Evolutionary conservation across 179 eudicot species (phyloP), one percentile per base, ranked within the genome.

Genomic region (Corrigiola litoralis): DNA sequence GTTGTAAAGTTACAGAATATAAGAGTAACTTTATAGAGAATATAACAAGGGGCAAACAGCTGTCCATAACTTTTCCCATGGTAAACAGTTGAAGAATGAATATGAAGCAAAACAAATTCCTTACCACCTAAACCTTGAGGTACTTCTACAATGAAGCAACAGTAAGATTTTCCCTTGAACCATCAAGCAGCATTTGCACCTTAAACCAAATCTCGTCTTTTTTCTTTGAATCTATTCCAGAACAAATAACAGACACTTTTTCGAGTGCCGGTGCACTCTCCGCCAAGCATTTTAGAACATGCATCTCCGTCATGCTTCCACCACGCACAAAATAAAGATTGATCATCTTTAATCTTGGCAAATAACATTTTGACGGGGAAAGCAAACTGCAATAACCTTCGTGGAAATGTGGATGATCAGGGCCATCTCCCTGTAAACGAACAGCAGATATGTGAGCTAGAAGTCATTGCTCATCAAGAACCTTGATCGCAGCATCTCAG

Each of bases 271-370:
- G 69, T 28, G 79, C 72, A 57, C 61, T 61, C 52, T 81, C 64
- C 68, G 74, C 75, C 45, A 77, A 52, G 47, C n/a, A 59, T 29
- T 58, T 72, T 16, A 77, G 56, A n/a, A 58, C 50, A 29, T 67
- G 36, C 28, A 81, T 41, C 65, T 81, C 77, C 4, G 45, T 25
- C 42, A 60, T n/a, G 64, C 63, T 58, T 64, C 29, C 61, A 36
- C 79, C 81, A 31, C 40, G 65, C 58, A 68, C 59, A 62, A 67
- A 71, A 18, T 42, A 29, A 45, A 68, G 50, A 49, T 37, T 64
- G 45, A 80, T 61, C 36, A 49, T 69, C 73, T 68, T 81, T 31
- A 81, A 70, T 33, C 60, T 61, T 20, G 72, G 61, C n/a, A 72
- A 31, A 47, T 69, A 36, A 59, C 79, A 71, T 31, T 55, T 72